Conservation (phyloP, 163 green algal species). For the Smithsoniella earleae region DNA sequence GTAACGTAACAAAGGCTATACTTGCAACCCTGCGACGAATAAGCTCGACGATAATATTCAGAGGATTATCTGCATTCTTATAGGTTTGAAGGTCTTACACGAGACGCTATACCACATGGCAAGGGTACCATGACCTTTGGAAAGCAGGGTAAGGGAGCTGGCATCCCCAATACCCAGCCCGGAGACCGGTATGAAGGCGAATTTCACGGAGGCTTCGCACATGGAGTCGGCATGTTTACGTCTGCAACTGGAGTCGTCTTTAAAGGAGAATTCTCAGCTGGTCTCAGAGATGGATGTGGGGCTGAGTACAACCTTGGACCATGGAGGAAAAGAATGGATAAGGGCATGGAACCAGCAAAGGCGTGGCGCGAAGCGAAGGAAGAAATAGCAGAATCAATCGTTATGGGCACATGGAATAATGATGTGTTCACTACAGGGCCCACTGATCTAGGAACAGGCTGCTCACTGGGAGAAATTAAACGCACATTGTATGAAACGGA, state of each 20-base stretch:
- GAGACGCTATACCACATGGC: conserved; percentile 64
- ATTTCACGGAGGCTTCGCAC: conserved; percentile 70
- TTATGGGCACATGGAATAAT: conserved; percentile 31
- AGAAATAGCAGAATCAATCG: background rate
- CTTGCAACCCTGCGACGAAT: no score
- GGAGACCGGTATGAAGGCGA: conserved; percentile 69
- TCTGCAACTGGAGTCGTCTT: conserved; percentile 59
- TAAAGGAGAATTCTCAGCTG: conserved; percentile 70
- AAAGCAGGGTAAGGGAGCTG: conserved; percentile 58
- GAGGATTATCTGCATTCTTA: no score
- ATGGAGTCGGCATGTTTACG: conserved; percentile 74
- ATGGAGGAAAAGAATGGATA: background rate
- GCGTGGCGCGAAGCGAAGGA: conserved; percentile 8
- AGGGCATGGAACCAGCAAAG: conserved; percentile 30
- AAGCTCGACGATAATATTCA: no score
- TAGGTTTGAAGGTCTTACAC: conserved; percentile 82
- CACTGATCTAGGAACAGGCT: conserved; percentile 1
- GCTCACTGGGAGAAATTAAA: conserved; percentile 27
- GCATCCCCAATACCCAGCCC: conserved; percentile 41
- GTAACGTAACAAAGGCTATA: no score
- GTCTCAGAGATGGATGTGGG: conserved; percentile 65
- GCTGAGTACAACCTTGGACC: conserved; percentile 19
- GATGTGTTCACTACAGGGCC: conserved; percentile 25
- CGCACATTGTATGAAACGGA: conserved; percentile 67
- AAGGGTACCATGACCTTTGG: conserved; percentile 78